Conservation (phyloP, 2,329 filamentous ascomycete genomes). For the Cladosporium sp. region DNA sequence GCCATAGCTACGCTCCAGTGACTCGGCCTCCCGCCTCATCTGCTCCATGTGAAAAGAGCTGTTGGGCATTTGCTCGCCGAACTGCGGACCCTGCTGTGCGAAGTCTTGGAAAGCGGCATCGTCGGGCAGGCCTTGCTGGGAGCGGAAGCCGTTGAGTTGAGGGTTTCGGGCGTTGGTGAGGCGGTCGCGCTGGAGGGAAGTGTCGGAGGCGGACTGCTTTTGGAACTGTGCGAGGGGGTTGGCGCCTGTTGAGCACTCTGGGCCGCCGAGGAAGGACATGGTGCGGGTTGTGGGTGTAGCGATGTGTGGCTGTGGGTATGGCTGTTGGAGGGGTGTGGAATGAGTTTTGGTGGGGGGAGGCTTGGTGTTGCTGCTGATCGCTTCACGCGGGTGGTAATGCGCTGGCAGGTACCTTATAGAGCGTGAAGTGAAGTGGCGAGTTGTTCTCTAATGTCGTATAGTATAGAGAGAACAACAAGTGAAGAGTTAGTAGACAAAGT, state of each 20-base stretch:
- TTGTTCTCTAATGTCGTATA: background rate
- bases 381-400: background rate
- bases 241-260: slow-evolving; percentile 93
- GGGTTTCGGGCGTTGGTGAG: slow-evolving; percentile 45
- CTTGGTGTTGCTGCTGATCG: background rate
- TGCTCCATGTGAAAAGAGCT: slow-evolving; percentile 68
- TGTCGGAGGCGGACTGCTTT: slow-evolving; percentile 96
- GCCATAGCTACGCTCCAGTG: slow-evolving; percentile 33
- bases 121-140: slow-evolving; percentile 31
- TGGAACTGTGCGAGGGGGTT: slow-evolving; percentile 97
- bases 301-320: background rate
- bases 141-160: slow-evolving; percentile 35
- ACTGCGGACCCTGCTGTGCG: slow-evolving; percentile 71
- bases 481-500: background rate
- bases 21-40: slow-evolving; percentile 63
- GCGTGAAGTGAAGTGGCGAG: background rate
- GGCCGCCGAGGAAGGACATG: slow-evolving; percentile 95
- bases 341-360: background rate
- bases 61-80: slow-evolving; percentile 53
- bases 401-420: background rate
- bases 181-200: slow-evolving; percentile 87
- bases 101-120: slow-evolving; percentile 59
- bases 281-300: slow-evolving; percentile 28
- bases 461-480: background rate
- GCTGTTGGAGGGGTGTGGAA: background rate